Base-by-base conservation (phyloP, 306 rosid genomes). In the Prunus mira region DNA sequence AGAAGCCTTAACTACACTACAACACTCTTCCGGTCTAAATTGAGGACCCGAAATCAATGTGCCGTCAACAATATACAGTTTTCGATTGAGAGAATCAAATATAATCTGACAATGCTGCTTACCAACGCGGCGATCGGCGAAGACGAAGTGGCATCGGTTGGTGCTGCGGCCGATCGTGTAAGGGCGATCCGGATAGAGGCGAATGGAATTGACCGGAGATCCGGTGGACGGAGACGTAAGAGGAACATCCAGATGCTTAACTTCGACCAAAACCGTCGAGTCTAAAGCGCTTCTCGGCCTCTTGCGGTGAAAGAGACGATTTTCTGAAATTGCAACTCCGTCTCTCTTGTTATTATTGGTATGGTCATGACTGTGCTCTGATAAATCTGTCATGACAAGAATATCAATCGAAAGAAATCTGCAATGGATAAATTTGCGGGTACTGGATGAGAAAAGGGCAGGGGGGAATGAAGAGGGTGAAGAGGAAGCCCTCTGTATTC, bases 81-180 rank as follows among this genome's bases (percentile, higher is more conserved):
- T 91, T 6, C 85, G 84, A 61, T 83, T 79, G 18, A 85, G 80
- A 70, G 78, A 81, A 60, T 90, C 93, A 41, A 83, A 88, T 66
- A 86, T 52, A 65, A 91, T 52, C 78, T 88, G 95, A 70, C 95
- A 91, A 68, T 91, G 95, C 14, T 72, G 86, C 67, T 86, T 82
- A 67, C 97, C 84, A 7, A 91, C 91, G 18, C 87, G 88, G 69
- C 87, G 90, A 74, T 91, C 86, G 22, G 55, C 70, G 84, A 86
- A 83, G 75, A 91, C 78, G 58, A 89, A 84, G 3, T 75, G 64
- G 15, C 89, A 91, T 65, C 57, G 15, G 52, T 78, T 78, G 28
- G 43, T 12, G 13, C 82, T 65, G 30, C 97, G 91, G 28, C 97
- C 95, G 64, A 89, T 89, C 18, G 83, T 62, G 79, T 83, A 91